Evolutionary conservation across 352 stramenopile species (phyloP).

Genomic region (Globisporangium nodosum): DNA sequence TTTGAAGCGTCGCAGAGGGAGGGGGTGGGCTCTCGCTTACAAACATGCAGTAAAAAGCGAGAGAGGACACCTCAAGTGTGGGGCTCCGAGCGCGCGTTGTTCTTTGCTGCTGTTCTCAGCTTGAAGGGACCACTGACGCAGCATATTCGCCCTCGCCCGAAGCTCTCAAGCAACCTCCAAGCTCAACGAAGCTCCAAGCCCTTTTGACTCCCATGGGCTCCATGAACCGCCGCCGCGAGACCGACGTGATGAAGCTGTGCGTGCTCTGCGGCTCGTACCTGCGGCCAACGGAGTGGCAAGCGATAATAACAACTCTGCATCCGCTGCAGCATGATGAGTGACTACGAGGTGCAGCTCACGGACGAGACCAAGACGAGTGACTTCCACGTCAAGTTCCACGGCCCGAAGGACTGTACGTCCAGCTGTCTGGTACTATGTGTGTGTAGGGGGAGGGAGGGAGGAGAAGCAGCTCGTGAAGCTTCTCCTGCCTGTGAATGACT

Average conservation of each 20-base stretch:
- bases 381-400: conserved; percentile 84
- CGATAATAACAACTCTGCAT: neutral
- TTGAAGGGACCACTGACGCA: neutral
- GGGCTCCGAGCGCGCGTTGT: conserved; percentile 6
- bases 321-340: conserved; percentile 83
- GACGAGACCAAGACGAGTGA: conserved; percentile 80
- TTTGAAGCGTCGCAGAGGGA: conserved; percentile 3
- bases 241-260: conserved; percentile 90
- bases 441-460: no score
- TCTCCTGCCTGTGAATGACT: neutral
- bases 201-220: conserved; percentile 35
- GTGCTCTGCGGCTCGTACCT: conserved; percentile 5
- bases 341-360: conserved; percentile 83
- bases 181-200: neutral
- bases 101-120: conserved; percentile 4
- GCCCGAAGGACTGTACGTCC: conserved; percentile 75
- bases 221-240: conserved; percentile 81
- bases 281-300: no score
- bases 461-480: no score
- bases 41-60: conserved; percentile 21
- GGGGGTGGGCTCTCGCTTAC: conserved; percentile 12
- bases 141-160: conserved; percentile 6
- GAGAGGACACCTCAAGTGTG: conserved; percentile 22
- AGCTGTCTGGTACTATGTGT: neutral
- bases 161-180: no score